Evolutionary conservation across 352 stramenopile genomes (phyloP), one percentile per base, ranked within the genome.

Genomic region (Achlya hypogyna): DNA sequence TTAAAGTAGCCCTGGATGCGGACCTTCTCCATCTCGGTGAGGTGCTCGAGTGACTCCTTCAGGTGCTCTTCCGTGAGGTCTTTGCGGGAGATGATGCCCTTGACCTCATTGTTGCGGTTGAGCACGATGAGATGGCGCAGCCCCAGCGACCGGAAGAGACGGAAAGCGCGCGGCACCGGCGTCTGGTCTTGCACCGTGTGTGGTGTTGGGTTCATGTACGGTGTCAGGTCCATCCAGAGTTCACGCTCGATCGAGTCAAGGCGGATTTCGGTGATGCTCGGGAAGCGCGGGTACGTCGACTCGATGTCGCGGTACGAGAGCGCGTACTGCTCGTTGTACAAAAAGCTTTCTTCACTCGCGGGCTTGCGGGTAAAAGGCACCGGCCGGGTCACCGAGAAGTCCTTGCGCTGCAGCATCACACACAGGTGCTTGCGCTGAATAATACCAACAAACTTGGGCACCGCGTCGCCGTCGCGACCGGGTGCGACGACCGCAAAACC

Each of bases 161-260:
- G 87, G 79, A 99, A 99, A 0, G 96, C 91, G 34, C 96, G 84
- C 40, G 97, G 87, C 62, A 98, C 93, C 1, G 94, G 97, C 0
- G 91, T 94, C 68, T 88, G 81, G 60, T 98, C 91, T 58, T 98
- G 96, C 0, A 99, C 91, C 1, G 85, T 98, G 71, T 98, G 96
- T 5, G 96, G 94, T 23, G 94, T 97, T 25, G 93, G 89, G 75
- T 99, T 98, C 71, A 98, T 96, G 79, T 98, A 99, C 0, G 96
- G 96, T n/a, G 95, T 89, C 25, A 99, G 74, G 72, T 99, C 94
- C 73, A 98, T 89, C 85, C 85, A 94, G 64, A 94, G 62, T 29
- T 91, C 80, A 0, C 78, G 75, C 62, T 94, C 85, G 69, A 95
- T 95, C 16, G 95, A 94, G 62, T 97, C 91, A 5, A 97, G 66